Evolutionary conservation across 352 stramenopile species (phyloP), one percentile per base, ranked within the genome.

Genomic region (Phytophthora hibernalis): DNA sequence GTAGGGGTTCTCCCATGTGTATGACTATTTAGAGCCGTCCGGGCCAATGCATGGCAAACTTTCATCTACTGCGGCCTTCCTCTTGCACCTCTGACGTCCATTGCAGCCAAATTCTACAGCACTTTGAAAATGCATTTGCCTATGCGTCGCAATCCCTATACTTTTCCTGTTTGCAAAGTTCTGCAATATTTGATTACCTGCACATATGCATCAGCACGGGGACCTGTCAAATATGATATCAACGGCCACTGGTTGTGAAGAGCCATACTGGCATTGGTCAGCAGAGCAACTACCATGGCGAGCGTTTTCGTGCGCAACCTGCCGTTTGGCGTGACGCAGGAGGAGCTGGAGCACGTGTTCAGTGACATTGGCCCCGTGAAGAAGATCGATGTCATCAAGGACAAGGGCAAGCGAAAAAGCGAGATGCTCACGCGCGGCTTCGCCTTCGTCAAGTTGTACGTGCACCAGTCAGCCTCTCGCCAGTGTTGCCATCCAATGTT

Each of bases 371-470:
- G 87, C 5, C 87, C 87, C 28, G 82, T 94, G 30, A 91, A 84
- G 67, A 93, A 96, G 75, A 90, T 96, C 51, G 84, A 92, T 76
- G 72, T 96, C 51, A 96, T 96, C 70, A 96, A 96, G 62, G 83
- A 96, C 65, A 96, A 96, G 75, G 87, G 87, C 74, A 92, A 91
- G 59, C 71, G 70, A 53, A 94, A 93, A 78, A 83, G 70, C 65
- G 85, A 94, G 54, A 86, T 82, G 69, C 79, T 89, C 54, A 93
- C 85, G 58, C 87, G 87, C 43, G 87, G 87, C 59, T 96, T 96
- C 65, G 87, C 87, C 43, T 96, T 96, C 55, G 84, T 96, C 20
- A 87, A 85, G 62, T 96, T 91, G 87, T 96, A 81, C 72, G 87
- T 20, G 28, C 38, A 31, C 10, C 16, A 43, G n/a, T n/a, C n/a